These are phyloP conservation scores for Plasmopara halstedii DNA, from an alignment of 352 stramenopile species.

Conservation along the genomic window DNA sequence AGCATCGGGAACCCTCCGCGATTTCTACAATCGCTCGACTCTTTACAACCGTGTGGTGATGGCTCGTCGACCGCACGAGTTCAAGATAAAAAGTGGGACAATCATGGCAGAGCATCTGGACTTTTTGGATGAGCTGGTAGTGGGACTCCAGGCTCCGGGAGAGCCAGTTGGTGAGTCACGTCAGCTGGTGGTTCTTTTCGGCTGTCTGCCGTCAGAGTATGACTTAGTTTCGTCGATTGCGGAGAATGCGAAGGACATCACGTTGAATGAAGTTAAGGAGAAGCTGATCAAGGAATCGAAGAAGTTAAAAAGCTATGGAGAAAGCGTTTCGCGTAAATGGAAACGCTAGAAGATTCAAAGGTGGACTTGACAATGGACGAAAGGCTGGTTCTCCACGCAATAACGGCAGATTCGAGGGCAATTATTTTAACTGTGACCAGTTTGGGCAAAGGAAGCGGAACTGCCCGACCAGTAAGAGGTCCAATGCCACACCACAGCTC, in stretches of 20 bases:
- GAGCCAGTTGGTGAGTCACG: too few relatives aligned
- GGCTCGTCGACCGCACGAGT: conserved; percentile 2
- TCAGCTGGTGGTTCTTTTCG: too few relatives aligned
- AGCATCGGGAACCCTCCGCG: neutral
- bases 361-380: neutral
- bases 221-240: too few relatives aligned
- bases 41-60: conserved; percentile 22
- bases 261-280: neutral
- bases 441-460: neutral
- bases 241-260: neutral
- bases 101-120: neutral
- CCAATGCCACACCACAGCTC: too few relatives aligned
- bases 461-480: neutral
- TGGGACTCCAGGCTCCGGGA: too few relatives aligned
- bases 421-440: neutral
- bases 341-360: neutral
- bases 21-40: neutral
- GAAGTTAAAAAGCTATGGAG: neutral
- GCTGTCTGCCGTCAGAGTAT: too few relatives aligned
- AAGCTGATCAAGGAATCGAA: neutral
- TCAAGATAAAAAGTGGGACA: neutral
- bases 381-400: neutral
- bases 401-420: neutral
- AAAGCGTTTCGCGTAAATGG: too few relatives aligned
- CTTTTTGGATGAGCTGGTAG: neutral